Conservation (phyloP, 805 yeast species). For the Wickerhamomyces mucosus region DNA sequence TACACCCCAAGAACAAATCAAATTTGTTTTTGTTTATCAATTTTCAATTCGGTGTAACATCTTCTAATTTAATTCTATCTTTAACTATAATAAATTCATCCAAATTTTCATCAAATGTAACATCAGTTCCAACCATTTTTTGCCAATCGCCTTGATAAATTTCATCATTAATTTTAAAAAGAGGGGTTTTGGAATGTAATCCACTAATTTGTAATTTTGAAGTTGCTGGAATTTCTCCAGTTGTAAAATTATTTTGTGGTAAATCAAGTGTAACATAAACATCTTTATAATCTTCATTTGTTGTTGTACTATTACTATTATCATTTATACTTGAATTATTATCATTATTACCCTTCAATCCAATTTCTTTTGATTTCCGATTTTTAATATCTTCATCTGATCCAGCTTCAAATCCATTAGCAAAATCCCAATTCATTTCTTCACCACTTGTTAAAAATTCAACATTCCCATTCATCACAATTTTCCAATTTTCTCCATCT, state of each 20-base stretch:
- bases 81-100: slow-evolving; percentile 12
- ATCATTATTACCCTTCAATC: slow-evolving; percentile 6
- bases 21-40: too few species aligned
- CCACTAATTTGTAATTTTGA: slow-evolving; percentile 47
- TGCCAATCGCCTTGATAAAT: slow-evolving; percentile 73
- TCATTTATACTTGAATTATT: slow-evolving; percentile 3
- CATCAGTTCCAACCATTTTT: slow-evolving; percentile 69
- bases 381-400: slow-evolving; percentile 75
- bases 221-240: slow-evolving; percentile 25
- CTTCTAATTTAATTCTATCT: slow-evolving; percentile 16
- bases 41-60: slow-evolving; percentile 13
- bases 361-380: slow-evolving; percentile 24
- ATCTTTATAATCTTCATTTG: slow-evolving; percentile 29
- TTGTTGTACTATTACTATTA: not conserved
- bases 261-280: slow-evolving; percentile 48
- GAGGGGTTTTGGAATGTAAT: slow-evolving; percentile 42
- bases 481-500: slow-evolving; percentile 39
- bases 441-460: slow-evolving; percentile 69
- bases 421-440: slow-evolving; percentile 91
- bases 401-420: slow-evolving; percentile 74
- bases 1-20: too few species aligned
- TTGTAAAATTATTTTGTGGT: slow-evolving; percentile 27
- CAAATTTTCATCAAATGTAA: slow-evolving; percentile 25
- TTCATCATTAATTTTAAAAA: slow-evolving; percentile 46
- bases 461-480: slow-evolving; percentile 63